Percentiles rank a stretch among this genome's conserved stretches.
Conservation (phyloP, 2,329 filamentous ascomycete species). For the Furcasterigmium furcatum region DNA sequence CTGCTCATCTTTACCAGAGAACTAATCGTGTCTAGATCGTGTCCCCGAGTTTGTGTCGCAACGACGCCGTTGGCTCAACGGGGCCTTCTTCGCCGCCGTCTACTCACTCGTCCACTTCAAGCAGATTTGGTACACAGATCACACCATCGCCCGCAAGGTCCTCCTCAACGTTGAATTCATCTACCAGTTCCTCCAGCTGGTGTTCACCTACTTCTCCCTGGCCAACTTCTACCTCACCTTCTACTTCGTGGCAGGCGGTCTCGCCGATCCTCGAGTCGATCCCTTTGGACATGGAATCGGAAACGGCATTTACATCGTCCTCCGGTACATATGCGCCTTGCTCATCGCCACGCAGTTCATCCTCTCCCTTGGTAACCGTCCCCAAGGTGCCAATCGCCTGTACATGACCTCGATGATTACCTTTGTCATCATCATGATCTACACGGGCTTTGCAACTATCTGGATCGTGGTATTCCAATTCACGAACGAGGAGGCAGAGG, state of each 20-base stretch:
- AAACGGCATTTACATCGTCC: constrained; percentile 77
- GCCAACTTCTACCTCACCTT: constrained; percentile 99
- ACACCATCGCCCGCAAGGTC: constrained; percentile 83
- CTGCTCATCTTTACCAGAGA: background rate
- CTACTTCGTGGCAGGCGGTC: constrained; percentile 92
- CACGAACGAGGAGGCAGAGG: constrained; percentile 37
- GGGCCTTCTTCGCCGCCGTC: constrained; percentile 96
- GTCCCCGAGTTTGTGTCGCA: constrained; percentile 98
- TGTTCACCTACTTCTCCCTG: constrained; percentile 97
- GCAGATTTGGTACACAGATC: constrained; percentile 91
- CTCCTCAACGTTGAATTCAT: constrained; percentile 92
- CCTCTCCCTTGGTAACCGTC: constrained; percentile 90
- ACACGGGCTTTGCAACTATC: constrained; percentile 84
- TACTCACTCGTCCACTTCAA: constrained; percentile 95
- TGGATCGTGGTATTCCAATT: constrained; percentile 89
- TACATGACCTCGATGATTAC: constrained; percentile 85
- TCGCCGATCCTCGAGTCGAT: constrained; percentile 75
- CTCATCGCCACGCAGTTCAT: constrained; percentile 96
- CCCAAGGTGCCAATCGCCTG: constrained; percentile 88
- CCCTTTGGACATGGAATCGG: constrained; percentile 90
- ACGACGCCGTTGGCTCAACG: constrained; percentile 94
- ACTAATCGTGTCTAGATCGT: constrained; percentile 55
- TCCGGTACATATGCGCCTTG: constrained; percentile 82
- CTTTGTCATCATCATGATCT: constrained; percentile 93
- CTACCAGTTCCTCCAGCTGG: constrained; percentile 87